phyloP scores from a whole-genome alignment of 371 early-diverging fungal genomes.

The Lichtheimia ramosa region DNA sequence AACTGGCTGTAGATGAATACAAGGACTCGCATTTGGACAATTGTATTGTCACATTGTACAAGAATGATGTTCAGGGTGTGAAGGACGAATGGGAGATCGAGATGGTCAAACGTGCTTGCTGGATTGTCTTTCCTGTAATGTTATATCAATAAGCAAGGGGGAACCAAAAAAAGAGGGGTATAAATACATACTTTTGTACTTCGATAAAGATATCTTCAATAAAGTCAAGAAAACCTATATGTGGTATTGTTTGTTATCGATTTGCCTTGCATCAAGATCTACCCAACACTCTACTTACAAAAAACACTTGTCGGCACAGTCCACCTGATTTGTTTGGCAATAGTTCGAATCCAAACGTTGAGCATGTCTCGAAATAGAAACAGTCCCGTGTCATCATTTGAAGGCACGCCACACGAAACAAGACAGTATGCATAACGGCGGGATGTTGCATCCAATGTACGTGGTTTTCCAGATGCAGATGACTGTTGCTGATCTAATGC shows the following conservation, averaged over 20 bases:
- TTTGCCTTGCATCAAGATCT: background rate
- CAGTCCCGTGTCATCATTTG: conserved; percentile 11
- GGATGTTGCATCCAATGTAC: conserved; percentile 49
- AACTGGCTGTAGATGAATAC: conserved; percentile 58
- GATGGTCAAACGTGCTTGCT: background rate
- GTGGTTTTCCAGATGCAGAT: conserved; percentile 43
- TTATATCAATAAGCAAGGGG: background rate
- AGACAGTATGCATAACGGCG: conserved; percentile 56
- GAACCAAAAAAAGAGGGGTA: background rate
- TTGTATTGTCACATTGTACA: conserved; percentile 48
- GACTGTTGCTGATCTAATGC: background rate
- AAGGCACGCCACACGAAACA: conserved; percentile 35
- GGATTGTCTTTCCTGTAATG: background rate
- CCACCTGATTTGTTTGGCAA: conserved; percentile 46
- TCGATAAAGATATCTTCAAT: conserved; percentile 9
- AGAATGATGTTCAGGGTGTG: conserved; percentile 40
- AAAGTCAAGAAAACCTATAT: conserved; percentile 13
- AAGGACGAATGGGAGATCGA: conserved; percentile 51
- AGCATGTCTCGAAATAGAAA: conserved; percentile 53
- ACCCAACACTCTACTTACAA: conserved; percentile 25
- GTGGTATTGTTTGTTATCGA: background rate
- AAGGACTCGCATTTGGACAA: conserved; percentile 48
- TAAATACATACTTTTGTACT: conserved; percentile 5
- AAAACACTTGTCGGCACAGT: conserved; percentile 55
- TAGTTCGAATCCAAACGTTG: conserved; percentile 56